Evolutionary conservation across 2,329 filamentous ascomycete species (phyloP).

Genomic region (Talaromyces sp.): DNA sequence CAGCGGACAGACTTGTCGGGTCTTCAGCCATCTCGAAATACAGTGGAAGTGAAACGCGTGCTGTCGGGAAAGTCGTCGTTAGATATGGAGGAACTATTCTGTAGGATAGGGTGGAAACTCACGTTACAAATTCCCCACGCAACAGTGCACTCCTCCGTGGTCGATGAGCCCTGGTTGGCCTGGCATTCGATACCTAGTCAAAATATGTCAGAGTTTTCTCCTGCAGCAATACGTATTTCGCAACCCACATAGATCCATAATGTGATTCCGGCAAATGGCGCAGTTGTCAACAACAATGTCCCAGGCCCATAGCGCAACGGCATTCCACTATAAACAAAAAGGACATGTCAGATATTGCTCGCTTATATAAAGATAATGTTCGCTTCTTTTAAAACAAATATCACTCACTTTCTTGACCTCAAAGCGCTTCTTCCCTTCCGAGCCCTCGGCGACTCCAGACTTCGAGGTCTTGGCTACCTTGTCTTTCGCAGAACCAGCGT

Average conservation of each 20-base stretch:
- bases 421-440: slow-evolving; percentile 84
- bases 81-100: slow-evolving; percentile 1
- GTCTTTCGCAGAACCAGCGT: slow-evolving; percentile 54
- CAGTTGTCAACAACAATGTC: slow-evolving; percentile 99
- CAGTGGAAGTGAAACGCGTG: slow-evolving; percentile 99
- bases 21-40: slow-evolving; percentile 98
- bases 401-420: slow-evolving; percentile 89
- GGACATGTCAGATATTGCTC: slow-evolving; percentile 1
- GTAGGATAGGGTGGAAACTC: slow-evolving; percentile 34
- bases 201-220: slow-evolving; percentile 14
- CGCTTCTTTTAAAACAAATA: neutral
- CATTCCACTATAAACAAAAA: slow-evolving; percentile 71
- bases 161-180: slow-evolving; percentile 95
- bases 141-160: slow-evolving; percentile 96
- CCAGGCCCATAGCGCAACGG: slow-evolving; percentile 97
- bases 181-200: slow-evolving; percentile 86
- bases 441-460: slow-evolving; percentile 43
- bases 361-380: no score
- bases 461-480: slow-evolving; percentile 50
- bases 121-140: slow-evolving; percentile 99
- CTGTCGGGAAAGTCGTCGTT: slow-evolving; percentile 41
- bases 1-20: slow-evolving; percentile 93
- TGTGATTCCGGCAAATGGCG: slow-evolving; percentile 97
- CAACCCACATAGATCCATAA: slow-evolving; percentile 90
- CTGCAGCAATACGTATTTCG: neutral